A percentile compares a stretch with the other conserved stretches of the same genome.
Conservation (phyloP, 441 rosid genomes). For the Pelargonium citronellum region DNA sequence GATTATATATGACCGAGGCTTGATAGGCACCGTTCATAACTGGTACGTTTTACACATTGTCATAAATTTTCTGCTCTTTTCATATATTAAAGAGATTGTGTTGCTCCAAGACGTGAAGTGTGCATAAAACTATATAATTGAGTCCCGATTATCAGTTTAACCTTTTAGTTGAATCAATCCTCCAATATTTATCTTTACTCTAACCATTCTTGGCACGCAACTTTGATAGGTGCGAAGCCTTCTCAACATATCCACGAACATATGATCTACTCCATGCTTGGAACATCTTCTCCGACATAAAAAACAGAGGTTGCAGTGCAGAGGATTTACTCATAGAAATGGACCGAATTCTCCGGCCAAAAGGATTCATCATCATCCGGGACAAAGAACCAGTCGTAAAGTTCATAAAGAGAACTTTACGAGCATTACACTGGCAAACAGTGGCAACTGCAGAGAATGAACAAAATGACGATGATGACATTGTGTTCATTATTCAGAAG, state of each 20-base stretch:
- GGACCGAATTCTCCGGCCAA: conserved; percentile 93
- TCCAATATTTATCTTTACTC: not conserved
- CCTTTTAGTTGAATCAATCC: not conserved
- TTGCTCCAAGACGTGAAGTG: not conserved
- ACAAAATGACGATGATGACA: conserved; percentile 45
- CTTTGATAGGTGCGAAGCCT: conserved; percentile 81
- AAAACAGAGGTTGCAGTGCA: conserved; percentile 68
- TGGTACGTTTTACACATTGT: conserved; percentile 43
- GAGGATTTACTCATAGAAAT: conserved; percentile 85
- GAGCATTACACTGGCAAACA: conserved; percentile 83
- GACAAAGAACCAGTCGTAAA: conserved; percentile 64
- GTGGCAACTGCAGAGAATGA: conserved; percentile 51
- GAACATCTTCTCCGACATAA: conserved; percentile 69
- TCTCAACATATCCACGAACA: conserved; percentile 86
- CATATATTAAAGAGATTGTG: not conserved
- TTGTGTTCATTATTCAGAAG: conserved; percentile 63
- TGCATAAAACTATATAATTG: too few relatives aligned
- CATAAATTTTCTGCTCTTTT: not conserved
- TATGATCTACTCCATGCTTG: conserved; percentile 93
- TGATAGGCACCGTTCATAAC: conserved; percentile 75
- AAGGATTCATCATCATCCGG: conserved; percentile 64
- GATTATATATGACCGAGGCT: conserved; percentile 86
- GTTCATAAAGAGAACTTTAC: conserved; percentile 55
- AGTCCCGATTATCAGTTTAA: too few relatives aligned
- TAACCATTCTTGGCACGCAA: not conserved